phyloP scores from a whole-genome alignment of 495 filamentous ascomycete genomes.

The Bryoglossum gracile region DNA sequence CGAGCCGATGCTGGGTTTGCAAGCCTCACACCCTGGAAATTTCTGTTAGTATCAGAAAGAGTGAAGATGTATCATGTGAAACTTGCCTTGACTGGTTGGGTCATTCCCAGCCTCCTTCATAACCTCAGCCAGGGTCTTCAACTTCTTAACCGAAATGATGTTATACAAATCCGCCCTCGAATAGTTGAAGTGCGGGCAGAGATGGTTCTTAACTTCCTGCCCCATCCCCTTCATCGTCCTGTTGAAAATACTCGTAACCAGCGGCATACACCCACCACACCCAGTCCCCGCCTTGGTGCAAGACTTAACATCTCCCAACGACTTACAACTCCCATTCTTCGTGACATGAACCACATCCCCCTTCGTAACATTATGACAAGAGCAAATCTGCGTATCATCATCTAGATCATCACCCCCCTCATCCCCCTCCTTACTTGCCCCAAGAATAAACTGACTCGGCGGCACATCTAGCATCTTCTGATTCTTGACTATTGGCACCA shows the following conservation, averaged over 20 bases:
- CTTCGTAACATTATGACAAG: slow-evolving; percentile 94
- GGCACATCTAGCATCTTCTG: slow-evolving; percentile 78
- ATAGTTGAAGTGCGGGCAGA: slow-evolving; percentile 82
- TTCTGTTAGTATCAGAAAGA: slow-evolving; percentile 1
- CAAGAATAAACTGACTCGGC: slow-evolving; percentile 85
- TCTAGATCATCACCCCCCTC: slow-evolving; percentile 53
- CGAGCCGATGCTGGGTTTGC: slow-evolving; percentile 81
- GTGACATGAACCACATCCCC: slow-evolving; percentile 67
- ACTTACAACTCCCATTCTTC: slow-evolving; percentile 75
- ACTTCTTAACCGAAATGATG: slow-evolving; percentile 75
- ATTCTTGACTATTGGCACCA: slow-evolving; percentile 89
- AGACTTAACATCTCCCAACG: slow-evolving; percentile 79
- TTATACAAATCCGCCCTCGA: slow-evolving; percentile 87
- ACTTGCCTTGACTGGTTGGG: slow-evolving; percentile 50
- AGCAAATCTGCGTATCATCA: slow-evolving; percentile 88
- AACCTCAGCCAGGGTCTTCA: slow-evolving; percentile 69
- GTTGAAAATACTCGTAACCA: slow-evolving; percentile 91
- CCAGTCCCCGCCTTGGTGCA: slow-evolving; percentile 95
- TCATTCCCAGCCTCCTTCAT: slow-evolving; percentile 79
- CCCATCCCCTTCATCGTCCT: slow-evolving; percentile 86
- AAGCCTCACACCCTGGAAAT: slow-evolving; percentile 65
- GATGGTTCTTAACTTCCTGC: slow-evolving; percentile 80
- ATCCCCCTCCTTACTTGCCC: slow-evolving; percentile 54
- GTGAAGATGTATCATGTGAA: neutral
- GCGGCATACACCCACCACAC: slow-evolving; percentile 89